These are phyloP conservation scores for Pedinophyceae sp. DNA, from an alignment of 139 green algal genomes.

Conservation along the genomic window DNA sequence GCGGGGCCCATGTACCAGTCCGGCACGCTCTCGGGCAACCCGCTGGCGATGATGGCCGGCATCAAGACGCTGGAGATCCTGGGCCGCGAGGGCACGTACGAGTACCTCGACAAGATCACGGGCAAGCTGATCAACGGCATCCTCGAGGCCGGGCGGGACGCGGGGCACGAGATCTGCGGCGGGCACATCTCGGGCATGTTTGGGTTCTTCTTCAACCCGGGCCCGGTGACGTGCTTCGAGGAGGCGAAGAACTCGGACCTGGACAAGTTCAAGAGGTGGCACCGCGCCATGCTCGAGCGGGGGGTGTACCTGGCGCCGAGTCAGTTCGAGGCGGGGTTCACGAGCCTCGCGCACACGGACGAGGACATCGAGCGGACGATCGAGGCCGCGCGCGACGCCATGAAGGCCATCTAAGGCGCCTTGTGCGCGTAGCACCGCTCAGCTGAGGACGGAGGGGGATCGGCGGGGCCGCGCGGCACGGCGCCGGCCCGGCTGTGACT, in stretches of 20 bases:
- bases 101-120: slow-evolving; percentile 81
- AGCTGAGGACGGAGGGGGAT: too few relatives aligned
- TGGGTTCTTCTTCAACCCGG: slow-evolving; percentile 97
- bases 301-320: slow-evolving; percentile 93
- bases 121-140: slow-evolving; percentile 80
- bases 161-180: slow-evolving; percentile 74
- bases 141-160: slow-evolving; percentile 57
- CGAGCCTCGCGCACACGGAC: slow-evolving; percentile 79
- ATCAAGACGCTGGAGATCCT: slow-evolving; percentile 99
- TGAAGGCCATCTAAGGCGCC: slow-evolving; percentile 38
- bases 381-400: slow-evolving; percentile 51
- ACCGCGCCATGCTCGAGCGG: slow-evolving; percentile 93
- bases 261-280: slow-evolving; percentile 88
- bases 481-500: too few relatives aligned
- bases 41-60: slow-evolving; percentile 91
- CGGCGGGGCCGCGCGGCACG: too few relatives aligned
- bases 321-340: slow-evolving; percentile 94
- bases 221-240: slow-evolving; percentile 71
- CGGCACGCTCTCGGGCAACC: slow-evolving; percentile 93
- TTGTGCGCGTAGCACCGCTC: too few relatives aligned
- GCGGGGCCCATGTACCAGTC: slow-evolving; percentile 94
- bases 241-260: slow-evolving; percentile 79
- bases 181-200: slow-evolving; percentile 95
- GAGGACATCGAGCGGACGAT: slow-evolving; percentile 91
- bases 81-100: slow-evolving; percentile 69